Percentiles rank a stretch among this genome's conserved stretches.
Evolutionary conservation across 345 rosid species (phyloP).

Genomic region (Eucalyptus polyanthemos): DNA sequence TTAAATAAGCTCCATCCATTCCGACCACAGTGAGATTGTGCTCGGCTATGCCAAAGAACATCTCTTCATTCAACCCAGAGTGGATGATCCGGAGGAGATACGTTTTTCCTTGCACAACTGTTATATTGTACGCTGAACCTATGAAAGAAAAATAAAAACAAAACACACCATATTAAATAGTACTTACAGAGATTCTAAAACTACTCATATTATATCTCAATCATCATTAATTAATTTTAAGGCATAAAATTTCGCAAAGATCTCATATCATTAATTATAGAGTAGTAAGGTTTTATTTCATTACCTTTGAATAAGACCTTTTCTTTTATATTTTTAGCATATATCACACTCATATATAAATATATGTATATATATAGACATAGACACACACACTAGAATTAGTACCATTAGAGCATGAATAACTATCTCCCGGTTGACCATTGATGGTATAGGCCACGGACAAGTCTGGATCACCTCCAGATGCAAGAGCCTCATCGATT

Average conservation of each 20-base stretch:
- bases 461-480: neutral
- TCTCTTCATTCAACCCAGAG: neutral
- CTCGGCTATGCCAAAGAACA: neutral
- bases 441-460: neutral
- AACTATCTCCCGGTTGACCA: neutral
- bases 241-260: neutral
- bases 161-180: neutral
- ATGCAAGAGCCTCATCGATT: neutral
- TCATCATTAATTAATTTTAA: neutral
- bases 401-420: neutral
- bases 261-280: neutral
- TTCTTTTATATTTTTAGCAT: neutral
- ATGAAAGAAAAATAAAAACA: neutral
- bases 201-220: neutral
- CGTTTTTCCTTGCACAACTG: neutral
- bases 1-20: neutral
- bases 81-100: neutral
- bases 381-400: neutral
- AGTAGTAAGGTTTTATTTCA: neutral
- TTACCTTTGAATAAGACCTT: neutral
- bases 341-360: neutral
- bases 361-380: neutral
- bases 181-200: neutral
- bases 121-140: neutral
- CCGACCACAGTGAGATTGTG: neutral